Percentiles rank a stretch among this genome's conserved stretches.
phyloP scores from a whole-genome alignment of 163 green algal genomes.

The Coccomyxa subellipsoidea region DNA sequence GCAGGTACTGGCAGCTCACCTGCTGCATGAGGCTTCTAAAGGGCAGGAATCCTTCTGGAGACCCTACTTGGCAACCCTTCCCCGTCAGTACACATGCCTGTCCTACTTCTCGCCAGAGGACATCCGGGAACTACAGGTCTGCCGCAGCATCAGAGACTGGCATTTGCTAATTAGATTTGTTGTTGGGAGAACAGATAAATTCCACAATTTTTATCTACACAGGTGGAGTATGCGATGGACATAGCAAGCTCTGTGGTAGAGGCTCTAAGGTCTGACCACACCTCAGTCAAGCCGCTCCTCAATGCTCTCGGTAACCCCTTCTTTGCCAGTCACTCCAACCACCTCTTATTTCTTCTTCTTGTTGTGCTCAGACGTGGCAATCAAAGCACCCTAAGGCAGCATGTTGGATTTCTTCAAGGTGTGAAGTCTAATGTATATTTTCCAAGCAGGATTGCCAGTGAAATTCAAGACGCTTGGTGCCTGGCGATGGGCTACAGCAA shows the following conservation, averaged over 20 bases:
- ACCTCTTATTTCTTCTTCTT: too few species aligned
- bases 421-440: background rate
- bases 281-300: background rate
- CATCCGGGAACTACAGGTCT: conserved; percentile 49
- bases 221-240: background rate
- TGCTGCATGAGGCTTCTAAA: conserved; percentile 60
- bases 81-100: conserved; percentile 50
- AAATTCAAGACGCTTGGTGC: conserved; percentile 19
- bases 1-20: conserved; percentile 60
- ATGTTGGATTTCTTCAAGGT: background rate
- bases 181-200: background rate
- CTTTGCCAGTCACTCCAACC: too few species aligned
- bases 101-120: conserved; percentile 38
- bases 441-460: conserved; percentile 6
- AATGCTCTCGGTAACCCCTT: background rate
- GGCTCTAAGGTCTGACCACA: background rate
- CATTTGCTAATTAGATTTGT: background rate
- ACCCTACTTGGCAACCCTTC: conserved; percentile 60
- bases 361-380: too few species aligned
- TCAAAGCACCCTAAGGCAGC: background rate
- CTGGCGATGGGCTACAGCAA: conserved; percentile 57
- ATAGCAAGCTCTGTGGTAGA: background rate
- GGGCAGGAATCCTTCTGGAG: conserved; percentile 44
- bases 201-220: background rate
- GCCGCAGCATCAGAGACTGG: background rate